These are phyloP conservation scores for Scheffersomyces segobiensis DNA, from an alignment of 1,139 yeast genomes.

Conservation along the genomic window DNA sequence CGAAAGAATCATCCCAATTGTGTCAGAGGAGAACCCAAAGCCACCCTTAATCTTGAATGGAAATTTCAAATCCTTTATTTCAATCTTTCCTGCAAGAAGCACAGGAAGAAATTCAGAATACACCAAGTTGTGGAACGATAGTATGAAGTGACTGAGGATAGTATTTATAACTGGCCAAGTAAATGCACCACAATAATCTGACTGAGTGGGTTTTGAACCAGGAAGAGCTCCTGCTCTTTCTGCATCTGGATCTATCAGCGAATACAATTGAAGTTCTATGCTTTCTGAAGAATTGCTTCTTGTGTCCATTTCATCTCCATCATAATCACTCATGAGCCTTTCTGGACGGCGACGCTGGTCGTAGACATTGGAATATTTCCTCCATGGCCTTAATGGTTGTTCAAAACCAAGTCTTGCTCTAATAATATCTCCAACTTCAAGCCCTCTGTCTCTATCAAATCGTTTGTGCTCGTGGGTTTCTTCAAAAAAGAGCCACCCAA, in stretches of 20 bases:
- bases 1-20: slow-evolving; percentile 25
- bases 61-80: slow-evolving; percentile 12
- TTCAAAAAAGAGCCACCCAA: slow-evolving; percentile 56
- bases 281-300: background rate
- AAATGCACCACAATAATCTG: slow-evolving; percentile 10
- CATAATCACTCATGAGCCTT: background rate
- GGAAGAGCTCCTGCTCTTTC: background rate
- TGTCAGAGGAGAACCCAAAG: slow-evolving; percentile 19
- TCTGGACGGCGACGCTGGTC: background rate
- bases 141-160: slow-evolving; percentile 18
- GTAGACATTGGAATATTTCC: slow-evolving; percentile 3
- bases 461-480: slow-evolving; percentile 55
- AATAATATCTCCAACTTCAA: slow-evolving; percentile 53
- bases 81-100: slow-evolving; percentile 19
- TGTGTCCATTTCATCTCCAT: background rate
- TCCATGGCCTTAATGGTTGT: slow-evolving; percentile 38
- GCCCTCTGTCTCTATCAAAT: slow-evolving; percentile 48
- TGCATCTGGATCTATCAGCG: background rate
- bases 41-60: slow-evolving; percentile 24
- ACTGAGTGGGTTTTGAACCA: background rate
- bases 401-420: slow-evolving; percentile 32
- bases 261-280: background rate
- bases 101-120: slow-evolving; percentile 25
- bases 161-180: slow-evolving; percentile 24
- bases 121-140: slow-evolving; percentile 20